Conservation (phyloP, 345 rosid species). For the Combretum micranthum region DNA sequence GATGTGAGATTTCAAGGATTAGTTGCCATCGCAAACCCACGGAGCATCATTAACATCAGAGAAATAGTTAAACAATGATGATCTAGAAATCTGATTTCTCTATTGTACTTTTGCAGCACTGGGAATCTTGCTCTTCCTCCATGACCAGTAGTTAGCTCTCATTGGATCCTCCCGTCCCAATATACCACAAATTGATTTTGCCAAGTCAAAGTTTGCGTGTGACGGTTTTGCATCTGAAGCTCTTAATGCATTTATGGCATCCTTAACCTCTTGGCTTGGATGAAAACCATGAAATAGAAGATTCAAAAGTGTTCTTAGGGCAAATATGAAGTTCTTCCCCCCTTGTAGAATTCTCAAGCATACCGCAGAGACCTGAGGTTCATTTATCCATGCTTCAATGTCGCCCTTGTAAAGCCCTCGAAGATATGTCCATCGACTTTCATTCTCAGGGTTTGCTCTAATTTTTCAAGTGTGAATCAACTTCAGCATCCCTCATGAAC, state of each 20-base stretch:
- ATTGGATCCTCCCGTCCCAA: slow-evolving; percentile 57
- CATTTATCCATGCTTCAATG: slow-evolving; percentile 36
- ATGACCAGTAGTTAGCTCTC: slow-evolving; percentile 71
- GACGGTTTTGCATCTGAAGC: slow-evolving; percentile 23
- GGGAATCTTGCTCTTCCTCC: slow-evolving; percentile 59
- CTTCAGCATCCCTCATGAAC: slow-evolving; percentile 79
- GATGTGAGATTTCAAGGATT: too few species aligned
- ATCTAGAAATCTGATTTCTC: too few species aligned
- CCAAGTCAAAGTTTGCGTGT: slow-evolving; percentile 43
- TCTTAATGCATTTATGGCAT: slow-evolving; percentile 43
- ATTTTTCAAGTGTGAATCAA: slow-evolving; percentile 55
- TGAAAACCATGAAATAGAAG: slow-evolving; percentile 58
- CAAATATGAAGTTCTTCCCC: slow-evolving; percentile 44
- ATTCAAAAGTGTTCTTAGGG: slow-evolving; percentile 66
- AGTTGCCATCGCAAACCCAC: too few species aligned
- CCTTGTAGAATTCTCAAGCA: slow-evolving; percentile 54
- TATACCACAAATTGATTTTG: slow-evolving; percentile 42
- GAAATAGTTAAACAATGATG: too few species aligned
- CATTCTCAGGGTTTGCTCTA: slow-evolving; percentile 51
- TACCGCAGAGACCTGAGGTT: slow-evolving; percentile 47
- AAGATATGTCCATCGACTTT: slow-evolving; percentile 88
- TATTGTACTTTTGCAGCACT: too few species aligned
- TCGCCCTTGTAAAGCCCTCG: slow-evolving; percentile 70
- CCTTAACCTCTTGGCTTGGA: slow-evolving; percentile 54
- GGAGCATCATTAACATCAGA: too few species aligned